Conservation (phyloP, 2,329 filamentous ascomycete genomes). For the Penicillium nordicum region DNA sequence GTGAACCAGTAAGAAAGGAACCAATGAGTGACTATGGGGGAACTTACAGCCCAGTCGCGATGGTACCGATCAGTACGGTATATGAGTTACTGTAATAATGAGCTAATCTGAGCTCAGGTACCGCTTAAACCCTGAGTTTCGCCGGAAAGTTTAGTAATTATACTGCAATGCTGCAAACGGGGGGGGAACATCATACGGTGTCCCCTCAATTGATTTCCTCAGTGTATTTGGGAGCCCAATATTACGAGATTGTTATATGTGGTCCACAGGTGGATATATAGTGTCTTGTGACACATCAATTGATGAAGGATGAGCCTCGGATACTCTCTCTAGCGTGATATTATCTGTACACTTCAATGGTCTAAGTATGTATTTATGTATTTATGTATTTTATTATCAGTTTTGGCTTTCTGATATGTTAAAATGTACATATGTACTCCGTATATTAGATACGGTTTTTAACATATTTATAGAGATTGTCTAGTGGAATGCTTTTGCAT, state of each 20-base stretch:
- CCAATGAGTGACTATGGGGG: constrained; percentile 13
- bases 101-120: constrained; percentile 9
- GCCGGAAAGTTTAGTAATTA: constrained; percentile 12
- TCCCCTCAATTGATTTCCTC: neutral
- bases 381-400: neutral
- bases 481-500: neutral
- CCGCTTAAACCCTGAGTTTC: neutral
- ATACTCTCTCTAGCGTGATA: neutral
- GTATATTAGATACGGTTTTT: neutral
- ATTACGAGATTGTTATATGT: neutral
- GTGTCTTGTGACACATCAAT: constrained; percentile 1
- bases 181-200: constrained; percentile 3
- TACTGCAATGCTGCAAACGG: constrained; percentile 5
- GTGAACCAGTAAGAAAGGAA: constrained; percentile 9
- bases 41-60: neutral
- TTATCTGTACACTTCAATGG: neutral
- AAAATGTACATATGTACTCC: no score
- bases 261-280: neutral
- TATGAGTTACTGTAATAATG: constrained; percentile 9
- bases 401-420: neutral
- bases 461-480: neutral
- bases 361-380: neutral
- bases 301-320: constrained; percentile 1
- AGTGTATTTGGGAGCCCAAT: neutral
- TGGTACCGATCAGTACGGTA: constrained; percentile 13